These are phyloP conservation scores for Botrytis fragariae DNA, from an alignment of 2,329 filamentous ascomycete species.

Conservation along the genomic window DNA sequence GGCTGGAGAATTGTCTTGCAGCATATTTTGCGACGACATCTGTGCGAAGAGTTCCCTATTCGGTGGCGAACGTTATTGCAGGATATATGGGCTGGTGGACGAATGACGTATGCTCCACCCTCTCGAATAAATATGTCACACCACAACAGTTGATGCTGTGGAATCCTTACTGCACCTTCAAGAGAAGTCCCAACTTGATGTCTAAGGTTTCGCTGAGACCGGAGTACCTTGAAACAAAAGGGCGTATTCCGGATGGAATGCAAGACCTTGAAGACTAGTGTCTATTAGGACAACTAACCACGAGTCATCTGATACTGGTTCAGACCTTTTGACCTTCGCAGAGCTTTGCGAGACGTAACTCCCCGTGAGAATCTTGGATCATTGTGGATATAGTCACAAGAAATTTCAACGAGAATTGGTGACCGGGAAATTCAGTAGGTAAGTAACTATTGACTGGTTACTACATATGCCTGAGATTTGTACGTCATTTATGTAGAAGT, in stretches of 20 bases:
- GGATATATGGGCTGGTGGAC: slow-evolving; percentile 62
- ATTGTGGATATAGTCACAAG: background rate
- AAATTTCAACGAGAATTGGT: background rate
- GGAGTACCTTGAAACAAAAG: background rate
- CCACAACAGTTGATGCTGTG: background rate
- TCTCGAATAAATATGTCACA: slow-evolving; percentile 61
- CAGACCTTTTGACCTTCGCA: background rate
- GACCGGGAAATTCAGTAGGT: background rate
- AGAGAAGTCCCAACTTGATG: too few relatives aligned
- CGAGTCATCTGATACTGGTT: background rate
- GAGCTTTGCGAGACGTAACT: background rate
- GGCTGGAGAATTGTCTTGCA: slow-evolving; percentile 52
- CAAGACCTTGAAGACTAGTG: too few relatives aligned
- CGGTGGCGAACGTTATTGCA: slow-evolving; percentile 75
- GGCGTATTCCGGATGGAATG: too few relatives aligned
- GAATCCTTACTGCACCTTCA: too few relatives aligned
- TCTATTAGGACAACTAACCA: too few relatives aligned
- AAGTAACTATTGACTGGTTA: background rate
- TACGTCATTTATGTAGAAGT: too few relatives aligned
- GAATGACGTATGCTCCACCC: slow-evolving; percentile 90
- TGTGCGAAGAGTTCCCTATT: slow-evolving; percentile 79
- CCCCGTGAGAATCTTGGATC: too few relatives aligned
- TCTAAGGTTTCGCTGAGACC: background rate
- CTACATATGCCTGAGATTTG: background rate
- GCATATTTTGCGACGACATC: slow-evolving; percentile 83